phyloP scores from a whole-genome alignment of 768 basidiomycete species.

The Suillus fuscotomentosus region DNA sequence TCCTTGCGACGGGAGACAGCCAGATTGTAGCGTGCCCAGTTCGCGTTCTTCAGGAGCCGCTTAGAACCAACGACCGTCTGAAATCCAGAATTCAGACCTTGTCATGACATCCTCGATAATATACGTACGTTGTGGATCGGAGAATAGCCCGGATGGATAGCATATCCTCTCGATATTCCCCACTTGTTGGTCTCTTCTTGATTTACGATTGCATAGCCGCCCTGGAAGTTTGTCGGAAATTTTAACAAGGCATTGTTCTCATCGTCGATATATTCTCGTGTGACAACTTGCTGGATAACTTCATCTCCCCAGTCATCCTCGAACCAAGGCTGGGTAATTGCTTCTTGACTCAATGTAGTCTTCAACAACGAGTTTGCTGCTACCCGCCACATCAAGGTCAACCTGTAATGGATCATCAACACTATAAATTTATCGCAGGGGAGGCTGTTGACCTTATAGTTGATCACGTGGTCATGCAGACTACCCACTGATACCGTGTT shows the following conservation, averaged over 20 bases:
- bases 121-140: constrained; percentile 48
- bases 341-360: constrained; percentile 49
- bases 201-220: constrained; percentile 57
- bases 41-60: constrained; percentile 57
- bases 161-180: constrained; percentile 58
- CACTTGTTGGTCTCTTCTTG: constrained; percentile 51
- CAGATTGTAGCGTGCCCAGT: constrained; percentile 66
- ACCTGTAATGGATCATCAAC: constrained; percentile 34
- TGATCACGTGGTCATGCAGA: constrained; percentile 68
- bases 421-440: not conserved
- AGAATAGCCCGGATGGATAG: constrained; percentile 58
- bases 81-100: not conserved
- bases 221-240: constrained; percentile 55
- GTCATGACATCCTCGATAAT: not conserved
- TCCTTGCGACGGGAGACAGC: constrained; percentile 60
- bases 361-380: constrained; percentile 55
- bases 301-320: constrained; percentile 56
- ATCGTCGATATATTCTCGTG: constrained; percentile 44
- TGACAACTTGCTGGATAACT: constrained; percentile 54
- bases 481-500: constrained; percentile 48
- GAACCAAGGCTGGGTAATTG: constrained; percentile 52
- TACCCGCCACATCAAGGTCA: constrained; percentile 63
- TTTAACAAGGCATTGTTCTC: constrained; percentile 53
- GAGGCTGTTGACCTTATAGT: constrained; percentile 44
- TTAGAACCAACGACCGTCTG: constrained; percentile 61